phyloP scores from a whole-genome alignment of 2,329 filamentous ascomycete genomes.

The Exophiala sp. region DNA sequence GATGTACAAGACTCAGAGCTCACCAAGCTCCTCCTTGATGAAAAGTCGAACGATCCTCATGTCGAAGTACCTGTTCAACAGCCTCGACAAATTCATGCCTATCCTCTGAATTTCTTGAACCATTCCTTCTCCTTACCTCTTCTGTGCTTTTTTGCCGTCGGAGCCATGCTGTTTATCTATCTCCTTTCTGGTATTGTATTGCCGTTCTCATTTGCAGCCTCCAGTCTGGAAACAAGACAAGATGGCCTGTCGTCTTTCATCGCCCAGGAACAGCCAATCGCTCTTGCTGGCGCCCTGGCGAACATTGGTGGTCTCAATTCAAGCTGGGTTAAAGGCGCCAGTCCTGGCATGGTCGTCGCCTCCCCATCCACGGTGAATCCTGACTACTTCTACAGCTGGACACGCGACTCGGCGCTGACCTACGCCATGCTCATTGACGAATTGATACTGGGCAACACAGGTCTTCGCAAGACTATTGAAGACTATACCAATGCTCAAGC shows the following conservation, averaged over 20 bases:
- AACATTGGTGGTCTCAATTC: conserved; percentile 55
- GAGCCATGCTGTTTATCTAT: conserved; percentile 2
- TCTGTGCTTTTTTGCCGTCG: not conserved
- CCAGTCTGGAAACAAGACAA: conserved; percentile 16
- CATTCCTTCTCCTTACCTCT: not conserved
- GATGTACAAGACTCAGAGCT: no score
- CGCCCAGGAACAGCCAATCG: conserved; percentile 44
- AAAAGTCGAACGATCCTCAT: no score
- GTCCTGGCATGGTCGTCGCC: conserved; percentile 53
- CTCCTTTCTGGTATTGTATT: not conserved
- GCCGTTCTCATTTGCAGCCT: conserved; percentile 3
- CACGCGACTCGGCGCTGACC: conserved; percentile 68
- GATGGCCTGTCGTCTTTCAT: conserved; percentile 37
- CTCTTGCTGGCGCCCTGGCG: conserved; percentile 53
- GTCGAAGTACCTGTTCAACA: no score
- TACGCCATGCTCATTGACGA: conserved; percentile 67
- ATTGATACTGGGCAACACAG: conserved; percentile 60
- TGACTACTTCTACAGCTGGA: conserved; percentile 74
- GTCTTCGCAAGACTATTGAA: conserved; percentile 60
- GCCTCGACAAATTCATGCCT: no score
- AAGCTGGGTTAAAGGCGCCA: conserved; percentile 47
- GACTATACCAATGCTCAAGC: conserved; percentile 67
- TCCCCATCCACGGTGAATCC: conserved; percentile 56
- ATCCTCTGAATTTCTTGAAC: not conserved
- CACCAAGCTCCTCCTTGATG: no score